These are phyloP conservation scores for Pouteria campechiana DNA, from an alignment of 179 eudicot species.

Conservation along the genomic window DNA sequence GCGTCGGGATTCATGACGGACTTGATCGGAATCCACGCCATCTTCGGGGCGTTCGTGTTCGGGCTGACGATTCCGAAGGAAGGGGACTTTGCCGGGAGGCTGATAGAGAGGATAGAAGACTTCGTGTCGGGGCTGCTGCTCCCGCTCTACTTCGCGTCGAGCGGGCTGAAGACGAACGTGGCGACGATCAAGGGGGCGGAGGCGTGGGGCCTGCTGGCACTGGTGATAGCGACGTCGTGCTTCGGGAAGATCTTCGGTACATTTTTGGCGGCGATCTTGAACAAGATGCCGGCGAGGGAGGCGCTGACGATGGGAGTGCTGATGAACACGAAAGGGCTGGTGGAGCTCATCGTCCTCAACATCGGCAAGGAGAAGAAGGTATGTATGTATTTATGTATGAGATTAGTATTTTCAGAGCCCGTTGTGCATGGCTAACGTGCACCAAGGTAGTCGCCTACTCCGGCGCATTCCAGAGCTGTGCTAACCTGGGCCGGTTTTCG, in stretches of 20 bases:
- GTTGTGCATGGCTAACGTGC: too few relatives aligned
- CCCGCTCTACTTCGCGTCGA: slow-evolving; percentile 49
- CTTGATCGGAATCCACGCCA: slow-evolving; percentile 43
- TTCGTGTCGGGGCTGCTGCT: slow-evolving; percentile 37
- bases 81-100: slow-evolving; percentile 24
- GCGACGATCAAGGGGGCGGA: slow-evolving; percentile 25
- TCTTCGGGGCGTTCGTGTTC: slow-evolving; percentile 48
- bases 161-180: slow-evolving; percentile 48
- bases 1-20: slow-evolving; percentile 30
- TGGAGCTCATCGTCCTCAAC: slow-evolving; percentile 38
- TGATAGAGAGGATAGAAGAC: slow-evolving; percentile 39
- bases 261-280: slow-evolving; percentile 26
- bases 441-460: too few relatives aligned
- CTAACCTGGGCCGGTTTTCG: too few relatives aligned
- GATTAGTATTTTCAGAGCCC: too few relatives aligned
- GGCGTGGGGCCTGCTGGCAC: slow-evolving; percentile 40
- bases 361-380: slow-evolving; percentile 59
- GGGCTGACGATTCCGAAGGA: slow-evolving; percentile 43
- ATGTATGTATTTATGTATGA: background rate
- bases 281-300: slow-evolving; percentile 34
- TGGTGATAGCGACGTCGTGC: slow-evolving; percentile 36
- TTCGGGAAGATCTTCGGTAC: slow-evolving; percentile 49
- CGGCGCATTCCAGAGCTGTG: too few relatives aligned
- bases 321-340: slow-evolving; percentile 62
- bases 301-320: slow-evolving; percentile 39